Conservation (phyloP, 1,284 basidiomycete species). For the Xerocomus nothofagi region DNA sequence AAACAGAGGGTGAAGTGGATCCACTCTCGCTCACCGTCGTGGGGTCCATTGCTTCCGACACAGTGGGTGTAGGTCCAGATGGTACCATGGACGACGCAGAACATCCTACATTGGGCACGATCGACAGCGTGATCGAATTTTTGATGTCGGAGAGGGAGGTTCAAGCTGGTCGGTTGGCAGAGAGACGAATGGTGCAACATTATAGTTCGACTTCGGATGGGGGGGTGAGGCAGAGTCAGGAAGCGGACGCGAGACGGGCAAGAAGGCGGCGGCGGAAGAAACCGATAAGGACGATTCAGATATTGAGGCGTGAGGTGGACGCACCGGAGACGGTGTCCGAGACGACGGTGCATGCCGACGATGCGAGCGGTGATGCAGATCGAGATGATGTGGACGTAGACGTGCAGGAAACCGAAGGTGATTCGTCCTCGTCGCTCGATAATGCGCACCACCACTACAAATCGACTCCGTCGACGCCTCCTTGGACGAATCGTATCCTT, state of each 20-base stretch:
- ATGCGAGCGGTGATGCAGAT: conserved; percentile 32
- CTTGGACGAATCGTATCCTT: conserved; percentile 20
- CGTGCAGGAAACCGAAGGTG: conserved; percentile 19
- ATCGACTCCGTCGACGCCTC: conserved; percentile 41
- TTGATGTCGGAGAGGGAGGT: conserved; percentile 34
- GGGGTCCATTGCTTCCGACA: conserved; percentile 26
- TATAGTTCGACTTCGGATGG: conserved; percentile 41
- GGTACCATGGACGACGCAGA: conserved; percentile 23
- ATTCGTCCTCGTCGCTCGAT: conserved; percentile 39
- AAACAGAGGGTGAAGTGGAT: conserved; percentile 36
- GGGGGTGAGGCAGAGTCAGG: conserved; percentile 34
- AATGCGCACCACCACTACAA: conserved; percentile 30
- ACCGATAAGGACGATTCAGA: conserved; percentile 27
- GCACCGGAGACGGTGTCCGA: conserved; percentile 27
- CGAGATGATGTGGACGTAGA: conserved; percentile 20
- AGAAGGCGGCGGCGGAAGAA: conserved; percentile 53
- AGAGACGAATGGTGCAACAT: conserved; percentile 21
- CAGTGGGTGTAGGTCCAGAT: background rate
- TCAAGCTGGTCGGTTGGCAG: conserved; percentile 26
- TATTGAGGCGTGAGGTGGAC: conserved; percentile 25
- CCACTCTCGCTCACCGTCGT: conserved; percentile 23
- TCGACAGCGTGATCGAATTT: conserved; percentile 38
- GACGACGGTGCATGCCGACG: conserved; percentile 21
- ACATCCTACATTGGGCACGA: conserved; percentile 33
- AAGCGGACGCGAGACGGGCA: conserved; percentile 40